These are phyloP conservation scores for Phytophthora sp. DNA, from an alignment of 352 stramenopile species.

Conservation along the genomic window DNA sequence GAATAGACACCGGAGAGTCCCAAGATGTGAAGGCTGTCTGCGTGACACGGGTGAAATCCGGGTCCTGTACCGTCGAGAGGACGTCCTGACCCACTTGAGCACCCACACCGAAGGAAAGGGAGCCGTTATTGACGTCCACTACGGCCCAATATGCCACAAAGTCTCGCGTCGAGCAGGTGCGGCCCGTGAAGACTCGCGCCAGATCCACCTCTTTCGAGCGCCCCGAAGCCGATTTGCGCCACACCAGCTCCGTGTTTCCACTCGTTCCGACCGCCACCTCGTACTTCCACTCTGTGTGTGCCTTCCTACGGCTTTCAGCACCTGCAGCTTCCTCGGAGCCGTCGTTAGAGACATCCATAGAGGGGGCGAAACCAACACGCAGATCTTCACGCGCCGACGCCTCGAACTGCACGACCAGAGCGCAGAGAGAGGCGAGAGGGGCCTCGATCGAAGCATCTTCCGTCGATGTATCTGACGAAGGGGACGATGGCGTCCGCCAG, in stretches of 20 bases:
- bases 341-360: slow-evolving; percentile 21
- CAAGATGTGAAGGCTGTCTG: slow-evolving; percentile 72
- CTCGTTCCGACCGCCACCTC: slow-evolving; percentile 71
- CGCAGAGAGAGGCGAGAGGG: slow-evolving; percentile 24
- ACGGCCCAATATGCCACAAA: slow-evolving; percentile 83
- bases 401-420: slow-evolving; percentile 75
- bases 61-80: slow-evolving; percentile 56
- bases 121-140: slow-evolving; percentile 37
- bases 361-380: slow-evolving; percentile 66
- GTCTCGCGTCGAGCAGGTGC: slow-evolving; percentile 61
- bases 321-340: slow-evolving; percentile 4
- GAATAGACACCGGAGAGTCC: slow-evolving; percentile 59
- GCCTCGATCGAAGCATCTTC: slow-evolving; percentile 16
- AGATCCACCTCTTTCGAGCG: slow-evolving; percentile 60
- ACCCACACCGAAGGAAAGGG: slow-evolving; percentile 60
- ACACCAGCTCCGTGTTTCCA: slow-evolving; percentile 79
- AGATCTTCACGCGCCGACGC: slow-evolving; percentile 68
- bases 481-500: slow-evolving; percentile 31
- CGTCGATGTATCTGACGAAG: neutral
- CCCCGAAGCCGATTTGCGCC: slow-evolving; percentile 54
- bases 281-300: slow-evolving; percentile 54
- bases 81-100: slow-evolving; percentile 58
- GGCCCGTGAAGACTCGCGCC: slow-evolving; percentile 64
- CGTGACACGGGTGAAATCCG: slow-evolving; percentile 43
- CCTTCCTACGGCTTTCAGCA: slow-evolving; percentile 9